Conservation (phyloP, 2,329 filamentous ascomycete genomes). For the Aspergillus uvarum region DNA sequence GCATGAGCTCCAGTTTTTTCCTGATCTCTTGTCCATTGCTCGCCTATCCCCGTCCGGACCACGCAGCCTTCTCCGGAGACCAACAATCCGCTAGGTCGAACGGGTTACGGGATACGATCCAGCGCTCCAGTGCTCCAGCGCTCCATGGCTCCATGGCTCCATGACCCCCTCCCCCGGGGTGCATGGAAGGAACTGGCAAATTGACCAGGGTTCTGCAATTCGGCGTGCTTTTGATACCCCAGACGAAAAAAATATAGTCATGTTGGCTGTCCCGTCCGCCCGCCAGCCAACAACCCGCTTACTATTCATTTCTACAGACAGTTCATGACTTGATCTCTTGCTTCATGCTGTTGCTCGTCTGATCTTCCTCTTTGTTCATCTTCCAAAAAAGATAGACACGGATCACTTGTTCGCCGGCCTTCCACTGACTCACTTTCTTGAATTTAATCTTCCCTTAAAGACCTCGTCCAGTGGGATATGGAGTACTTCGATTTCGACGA, state of each 20-base stretch:
- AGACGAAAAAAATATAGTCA: slow-evolving; percentile 10
- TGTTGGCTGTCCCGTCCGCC: background rate
- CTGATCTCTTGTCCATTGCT: background rate
- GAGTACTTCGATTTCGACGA: slow-evolving; percentile 52
- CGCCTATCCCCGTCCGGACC: background rate
- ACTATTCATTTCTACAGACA: background rate
- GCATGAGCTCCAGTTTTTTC: slow-evolving; percentile 4
- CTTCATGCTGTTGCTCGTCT: background rate
- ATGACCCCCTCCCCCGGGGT: background rate
- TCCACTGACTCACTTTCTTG: background rate
- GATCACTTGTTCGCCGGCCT: background rate
- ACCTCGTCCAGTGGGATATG: slow-evolving; percentile 29
- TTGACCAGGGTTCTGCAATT: background rate
- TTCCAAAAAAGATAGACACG: background rate
- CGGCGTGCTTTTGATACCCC: slow-evolving; percentile 6
- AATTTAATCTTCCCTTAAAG: background rate
- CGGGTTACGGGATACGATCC: background rate
- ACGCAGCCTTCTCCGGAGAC: slow-evolving; percentile 2
- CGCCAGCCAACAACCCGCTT: background rate
- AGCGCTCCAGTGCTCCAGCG: no score
- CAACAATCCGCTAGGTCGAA: background rate
- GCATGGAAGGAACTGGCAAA: background rate
- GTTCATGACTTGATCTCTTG: background rate
- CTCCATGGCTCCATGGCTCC: background rate
- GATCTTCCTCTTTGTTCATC: background rate